phyloP scores from a whole-genome alignment of 345 rosid species.

The Turnera subulata region DNA sequence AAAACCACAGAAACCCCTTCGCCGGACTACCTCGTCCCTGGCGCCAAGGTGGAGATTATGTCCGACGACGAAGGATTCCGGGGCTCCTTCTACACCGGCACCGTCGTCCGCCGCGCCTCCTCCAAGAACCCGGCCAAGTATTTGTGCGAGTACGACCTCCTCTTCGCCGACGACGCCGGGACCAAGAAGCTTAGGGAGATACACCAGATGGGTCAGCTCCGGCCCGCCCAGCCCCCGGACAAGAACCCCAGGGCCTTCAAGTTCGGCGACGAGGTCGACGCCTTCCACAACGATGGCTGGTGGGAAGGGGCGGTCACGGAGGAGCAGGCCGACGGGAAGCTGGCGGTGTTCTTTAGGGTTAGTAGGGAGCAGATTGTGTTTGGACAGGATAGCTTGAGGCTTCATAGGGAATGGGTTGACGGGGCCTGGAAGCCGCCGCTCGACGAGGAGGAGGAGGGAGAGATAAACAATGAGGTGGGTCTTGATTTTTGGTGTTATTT shows the following conservation, averaged over 20 bases:
- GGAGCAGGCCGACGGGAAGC: conserved; percentile 45
- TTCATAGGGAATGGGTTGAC: conserved; percentile 65
- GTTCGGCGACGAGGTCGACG: conserved; percentile 64
- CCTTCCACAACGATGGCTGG: conserved; percentile 74
- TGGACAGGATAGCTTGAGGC: conserved; percentile 41
- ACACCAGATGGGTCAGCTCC: conserved; percentile 33
- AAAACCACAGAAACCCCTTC: not conserved
- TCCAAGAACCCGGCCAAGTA: conserved; percentile 23
- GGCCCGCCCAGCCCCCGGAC: conserved; percentile 59
- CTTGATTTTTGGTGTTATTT: too few relatives aligned
- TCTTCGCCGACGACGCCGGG: conserved; percentile 50
- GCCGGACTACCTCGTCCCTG: conserved; percentile 26
- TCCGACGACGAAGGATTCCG: conserved; percentile 62
- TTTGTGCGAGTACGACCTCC: conserved; percentile 42
- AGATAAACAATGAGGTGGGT: too few relatives aligned
- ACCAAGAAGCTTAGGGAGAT: conserved; percentile 41
- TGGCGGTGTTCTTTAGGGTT: conserved; percentile 52
- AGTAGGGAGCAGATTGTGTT: conserved; percentile 56
- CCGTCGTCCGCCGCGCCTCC: conserved; percentile 35
- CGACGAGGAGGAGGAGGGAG: conserved; percentile 13
- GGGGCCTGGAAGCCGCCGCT: conserved; percentile 68
- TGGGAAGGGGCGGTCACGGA: conserved; percentile 79
- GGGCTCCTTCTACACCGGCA: conserved; percentile 66
- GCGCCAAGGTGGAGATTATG: conserved; percentile 58
- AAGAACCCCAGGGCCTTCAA: conserved; percentile 27